Evolutionary conservation across 129 eudicot genomes (phyloP), one percentile per base, ranked within the genome.

Genomic region (Cynara cardunculus): DNA sequence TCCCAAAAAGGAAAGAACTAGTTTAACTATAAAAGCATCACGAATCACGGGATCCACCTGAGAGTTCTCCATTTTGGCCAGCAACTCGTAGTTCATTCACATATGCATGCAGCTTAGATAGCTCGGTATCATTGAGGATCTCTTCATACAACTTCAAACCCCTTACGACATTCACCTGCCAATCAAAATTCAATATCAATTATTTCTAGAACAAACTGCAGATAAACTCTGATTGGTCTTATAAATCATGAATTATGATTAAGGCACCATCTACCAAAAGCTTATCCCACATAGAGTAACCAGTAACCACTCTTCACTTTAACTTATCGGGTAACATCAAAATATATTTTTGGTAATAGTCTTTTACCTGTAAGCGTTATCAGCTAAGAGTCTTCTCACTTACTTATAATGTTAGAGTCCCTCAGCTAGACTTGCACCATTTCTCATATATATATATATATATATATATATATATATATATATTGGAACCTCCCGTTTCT

Each of bases 151-250:
- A 77, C 87, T 96, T 96, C 75, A 96, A 89, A 80, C 99, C 99
- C 89, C 89, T 88, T 62, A 96, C 99, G 27, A 96, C 99, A 86
- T 96, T 96, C 81, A 96, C 97, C 99, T 96, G 94, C 80, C 24
- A 69, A 35, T 84, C 72, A 49, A 24, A 74, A 32, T 73, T 46
- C 22, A 22, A 56, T 49, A 41, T 67, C 49, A n/a, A 35, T 70
- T 62, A 85, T 69, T 41, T 22, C 39, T 56, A 49, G 28, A 22
- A 14, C 10, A 21, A 44, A 78, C 19, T 32, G n/a, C 27, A 28
- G 16, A 9, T 12, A 56, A 16, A 0, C 46, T 75, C 39, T 35
- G 32, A 19, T 26, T 34, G 10, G 13, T 77, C 41, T 26, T 62
- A 30, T 11, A 53, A 35, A 14, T 78, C 26, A 26, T 39, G 73